Conservation (phyloP, 2,329 filamentous ascomycete genomes). For the Chaetomiaceae sp. region DNA sequence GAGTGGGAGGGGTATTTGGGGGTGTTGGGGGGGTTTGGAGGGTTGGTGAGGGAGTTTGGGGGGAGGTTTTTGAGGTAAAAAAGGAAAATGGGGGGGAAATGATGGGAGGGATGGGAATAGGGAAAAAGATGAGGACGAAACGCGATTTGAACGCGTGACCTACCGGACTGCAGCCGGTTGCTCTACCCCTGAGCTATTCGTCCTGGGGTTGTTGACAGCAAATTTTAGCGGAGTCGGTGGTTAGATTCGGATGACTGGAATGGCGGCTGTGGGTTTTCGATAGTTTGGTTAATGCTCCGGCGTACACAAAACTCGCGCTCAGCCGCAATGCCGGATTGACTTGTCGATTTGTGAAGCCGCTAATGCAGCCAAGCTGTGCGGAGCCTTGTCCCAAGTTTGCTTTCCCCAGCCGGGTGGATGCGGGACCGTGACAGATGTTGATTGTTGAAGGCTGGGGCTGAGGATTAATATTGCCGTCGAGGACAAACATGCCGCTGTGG, state of each 20-base stretch:
- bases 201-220: neutral
- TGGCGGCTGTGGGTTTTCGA: neutral
- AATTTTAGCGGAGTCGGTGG: no score
- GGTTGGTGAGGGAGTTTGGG: neutral
- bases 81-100: neutral
- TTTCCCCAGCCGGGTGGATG: no score
- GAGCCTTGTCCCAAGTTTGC: no score
- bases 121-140: constrained; percentile 9
- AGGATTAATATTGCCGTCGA: no score
- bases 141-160: constrained; percentile 15
- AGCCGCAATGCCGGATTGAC: no score
- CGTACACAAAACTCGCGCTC: no score
- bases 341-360: no score
- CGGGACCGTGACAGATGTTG: no score
- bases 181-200: constrained; percentile 16
- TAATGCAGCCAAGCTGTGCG: no score
- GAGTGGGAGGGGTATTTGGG: neutral
- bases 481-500: no score
- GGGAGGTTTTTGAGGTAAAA: neutral
- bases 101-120: neutral
- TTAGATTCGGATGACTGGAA: neutral
- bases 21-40: neutral
- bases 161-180: constrained; percentile 16
- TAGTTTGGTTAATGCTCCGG: no score
- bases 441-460: no score